Conservation (phyloP, 495 filamentous ascomycete species). For the Penicillium desertorum region DNA sequence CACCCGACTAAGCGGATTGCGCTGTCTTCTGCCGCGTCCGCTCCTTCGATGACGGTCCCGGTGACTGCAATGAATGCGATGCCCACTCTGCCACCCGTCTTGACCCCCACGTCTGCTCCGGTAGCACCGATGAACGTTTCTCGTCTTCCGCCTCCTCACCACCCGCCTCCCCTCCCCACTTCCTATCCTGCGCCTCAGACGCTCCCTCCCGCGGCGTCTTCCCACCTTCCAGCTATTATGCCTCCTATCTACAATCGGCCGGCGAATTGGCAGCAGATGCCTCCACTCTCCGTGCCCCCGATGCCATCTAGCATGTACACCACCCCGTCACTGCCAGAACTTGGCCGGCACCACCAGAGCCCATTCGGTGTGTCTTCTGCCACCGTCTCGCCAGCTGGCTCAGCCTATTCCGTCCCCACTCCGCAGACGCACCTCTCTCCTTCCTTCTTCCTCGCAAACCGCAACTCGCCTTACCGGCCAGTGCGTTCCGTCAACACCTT, state of each 20-base stretch:
- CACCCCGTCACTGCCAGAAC: conserved; percentile 54
- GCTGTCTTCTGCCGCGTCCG: conserved; percentile 30
- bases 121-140: conserved; percentile 38
- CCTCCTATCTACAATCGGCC: conserved; percentile 59
- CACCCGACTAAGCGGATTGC: conserved; percentile 66
- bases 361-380: conserved; percentile 40
- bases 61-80: conserved; percentile 33
- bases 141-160: conserved; percentile 60
- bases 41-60: conserved; percentile 35
- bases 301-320: conserved; percentile 46
- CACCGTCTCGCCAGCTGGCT: conserved; percentile 41
- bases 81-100: conserved; percentile 40
- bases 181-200: conserved; percentile 38
- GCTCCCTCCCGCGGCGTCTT: conserved; percentile 52
- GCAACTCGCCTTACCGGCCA: conserved; percentile 87
- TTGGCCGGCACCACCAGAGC: conserved; percentile 37
- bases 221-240: conserved; percentile 57
- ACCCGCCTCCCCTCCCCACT: conserved; percentile 45
- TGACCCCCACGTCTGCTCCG: conserved; percentile 39
- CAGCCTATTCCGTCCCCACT: conserved; percentile 45
- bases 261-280: conserved; percentile 48
- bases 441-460: conserved; percentile 59
- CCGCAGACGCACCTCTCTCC: conserved; percentile 60
- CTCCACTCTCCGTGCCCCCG: conserved; percentile 42
- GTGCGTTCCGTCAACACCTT: conserved; percentile 86